phyloP scores from a whole-genome alignment of 1,284 basidiomycete species.

The Marasmius fiardii region DNA sequence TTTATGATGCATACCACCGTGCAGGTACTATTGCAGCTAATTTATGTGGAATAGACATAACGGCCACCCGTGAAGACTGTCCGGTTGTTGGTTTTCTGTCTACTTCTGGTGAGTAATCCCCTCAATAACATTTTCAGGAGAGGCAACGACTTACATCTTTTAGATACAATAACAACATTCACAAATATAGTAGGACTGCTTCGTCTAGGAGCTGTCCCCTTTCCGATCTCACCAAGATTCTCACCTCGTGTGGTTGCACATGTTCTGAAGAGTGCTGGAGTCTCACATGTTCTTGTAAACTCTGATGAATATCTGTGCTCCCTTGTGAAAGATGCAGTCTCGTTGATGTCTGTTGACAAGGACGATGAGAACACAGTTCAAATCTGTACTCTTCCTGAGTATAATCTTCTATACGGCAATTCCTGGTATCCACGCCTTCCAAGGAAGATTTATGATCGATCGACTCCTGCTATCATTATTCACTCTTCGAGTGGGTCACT shows the following conservation, averaged over 20 bases:
- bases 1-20: conserved; percentile 18
- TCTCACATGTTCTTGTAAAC: conserved; percentile 26
- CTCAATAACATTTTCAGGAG: too few species aligned
- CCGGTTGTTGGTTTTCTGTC: conserved; percentile 26
- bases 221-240: conserved; percentile 32
- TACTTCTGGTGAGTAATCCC: conserved; percentile 19
- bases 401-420: conserved; percentile 13
- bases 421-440: conserved; percentile 5
- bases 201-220: conserved; percentile 24
- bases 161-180: conserved; percentile 28
- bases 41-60: conserved; percentile 2
- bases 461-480: conserved; percentile 20
- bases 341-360: too few species aligned
- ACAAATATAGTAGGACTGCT: conserved; percentile 23
- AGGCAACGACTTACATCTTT: too few species aligned
- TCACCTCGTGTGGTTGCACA: conserved; percentile 28
- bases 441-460: conserved; percentile 5
- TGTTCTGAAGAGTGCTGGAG: conserved; percentile 20
- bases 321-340: neutral
- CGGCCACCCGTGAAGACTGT: conserved; percentile 2
- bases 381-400: neutral
- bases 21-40: conserved; percentile 17
- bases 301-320: conserved; percentile 16
- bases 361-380: neutral
- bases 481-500: conserved; percentile 32